phyloP scores from a whole-genome alignment of 768 basidiomycete genomes.

The Rhizopogon sp. region DNA sequence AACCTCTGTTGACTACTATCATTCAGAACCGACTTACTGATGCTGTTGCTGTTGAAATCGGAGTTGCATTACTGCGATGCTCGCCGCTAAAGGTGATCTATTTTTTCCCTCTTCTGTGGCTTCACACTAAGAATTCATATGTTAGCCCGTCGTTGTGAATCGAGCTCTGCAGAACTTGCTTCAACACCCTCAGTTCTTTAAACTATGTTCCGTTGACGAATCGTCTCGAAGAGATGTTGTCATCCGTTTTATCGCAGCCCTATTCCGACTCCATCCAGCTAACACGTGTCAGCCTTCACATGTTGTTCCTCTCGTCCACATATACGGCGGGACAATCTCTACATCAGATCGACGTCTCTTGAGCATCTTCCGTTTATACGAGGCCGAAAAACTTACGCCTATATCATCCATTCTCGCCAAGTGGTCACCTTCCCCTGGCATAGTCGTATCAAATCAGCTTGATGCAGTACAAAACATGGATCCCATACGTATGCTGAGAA shows the following conservation, averaged over 20 bases:
- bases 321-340: constrained; percentile 76
- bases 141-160: constrained; percentile 65
- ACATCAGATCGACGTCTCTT: constrained; percentile 61
- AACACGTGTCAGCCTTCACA: constrained; percentile 87
- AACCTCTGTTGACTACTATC: constrained; percentile 62
- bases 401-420: constrained; percentile 53
- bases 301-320: constrained; percentile 65
- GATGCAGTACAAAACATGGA: constrained; percentile 73
- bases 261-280: constrained; percentile 73
- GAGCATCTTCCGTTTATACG: constrained; percentile 75
- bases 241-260: constrained; percentile 49
- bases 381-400: constrained; percentile 61
- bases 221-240: constrained; percentile 39
- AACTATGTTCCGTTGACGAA: constrained; percentile 28
- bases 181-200: constrained; percentile 62
- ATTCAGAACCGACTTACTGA: constrained; percentile 57
- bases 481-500: constrained; percentile 59
- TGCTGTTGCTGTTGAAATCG: constrained; percentile 36
- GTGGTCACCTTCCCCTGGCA: constrained; percentile 55
- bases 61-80: constrained; percentile 32
- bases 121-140: background rate
- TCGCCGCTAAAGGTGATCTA: constrained; percentile 58
- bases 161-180: constrained; percentile 71
- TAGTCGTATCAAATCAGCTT: constrained; percentile 41
- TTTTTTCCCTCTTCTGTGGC: background rate